Evolutionary conservation across 2,329 filamentous ascomycete genomes (phyloP).

Genomic region (Chaetothyriales sp.): DNA sequence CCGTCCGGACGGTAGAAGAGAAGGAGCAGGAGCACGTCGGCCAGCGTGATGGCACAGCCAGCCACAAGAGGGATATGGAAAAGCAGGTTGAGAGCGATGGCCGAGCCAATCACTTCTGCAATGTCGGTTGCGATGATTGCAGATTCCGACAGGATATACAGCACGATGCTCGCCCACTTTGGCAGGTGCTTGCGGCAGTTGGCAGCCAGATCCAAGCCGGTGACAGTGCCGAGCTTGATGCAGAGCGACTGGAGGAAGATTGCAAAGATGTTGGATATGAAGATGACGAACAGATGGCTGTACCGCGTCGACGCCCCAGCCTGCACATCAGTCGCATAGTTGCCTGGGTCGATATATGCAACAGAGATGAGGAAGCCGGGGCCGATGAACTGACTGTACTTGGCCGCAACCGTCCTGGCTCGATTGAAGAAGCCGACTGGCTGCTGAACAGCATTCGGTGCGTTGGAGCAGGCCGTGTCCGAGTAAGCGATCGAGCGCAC

Average conservation of each 20-base stretch:
- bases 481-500: slow-evolving; percentile 4
- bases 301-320: slow-evolving; percentile 32
- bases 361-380: slow-evolving; percentile 35
- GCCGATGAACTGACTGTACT: slow-evolving; percentile 31
- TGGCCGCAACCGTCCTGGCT: slow-evolving; percentile 17
- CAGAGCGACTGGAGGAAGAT: slow-evolving; percentile 34
- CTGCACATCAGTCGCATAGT: slow-evolving; percentile 35
- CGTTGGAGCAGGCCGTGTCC: not conserved
- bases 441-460: not conserved
- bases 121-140: slow-evolving; percentile 60
- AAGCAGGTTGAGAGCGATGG: slow-evolving; percentile 41
- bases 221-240: slow-evolving; percentile 52
- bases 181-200: slow-evolving; percentile 52
- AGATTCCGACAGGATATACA: slow-evolving; percentile 49
- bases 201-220: slow-evolving; percentile 50
- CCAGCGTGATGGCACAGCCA: slow-evolving; percentile 41
- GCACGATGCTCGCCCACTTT: slow-evolving; percentile 45
- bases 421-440: too few relatives aligned
- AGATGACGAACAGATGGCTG: slow-evolving; percentile 31
- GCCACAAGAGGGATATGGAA: slow-evolving; percentile 39
- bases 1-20: slow-evolving; percentile 40
- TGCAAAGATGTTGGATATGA: slow-evolving; percentile 34
- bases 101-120: slow-evolving; percentile 47
- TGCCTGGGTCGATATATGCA: slow-evolving; percentile 36
- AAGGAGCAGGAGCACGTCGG: slow-evolving; percentile 41